Evolutionary conservation across 192 early-diverging fungal species (phyloP).

Genomic region (Chytriomyces sp.): DNA sequence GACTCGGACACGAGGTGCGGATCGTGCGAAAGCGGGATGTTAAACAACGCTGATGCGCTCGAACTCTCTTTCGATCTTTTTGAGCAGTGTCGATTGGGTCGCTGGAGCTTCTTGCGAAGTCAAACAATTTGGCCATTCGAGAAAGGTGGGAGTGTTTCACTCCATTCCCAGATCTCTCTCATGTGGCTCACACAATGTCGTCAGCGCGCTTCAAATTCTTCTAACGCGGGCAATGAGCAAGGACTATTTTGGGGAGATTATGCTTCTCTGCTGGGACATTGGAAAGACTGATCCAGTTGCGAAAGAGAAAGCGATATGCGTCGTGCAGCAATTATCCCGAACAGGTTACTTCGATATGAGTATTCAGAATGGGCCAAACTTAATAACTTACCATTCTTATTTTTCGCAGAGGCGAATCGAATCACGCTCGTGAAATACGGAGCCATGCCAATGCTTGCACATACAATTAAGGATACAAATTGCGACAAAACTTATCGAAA

Average conservation of each 20-base stretch:
- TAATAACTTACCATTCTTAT: conserved; percentile 4
- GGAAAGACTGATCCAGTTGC: conserved; percentile 42
- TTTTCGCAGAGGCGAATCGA: conserved; percentile 62
- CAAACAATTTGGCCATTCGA: conserved; percentile 31
- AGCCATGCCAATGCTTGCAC: conserved; percentile 62
- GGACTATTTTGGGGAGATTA: conserved; percentile 59
- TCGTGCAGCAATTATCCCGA: conserved; percentile 70
- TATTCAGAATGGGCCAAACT: not conserved
- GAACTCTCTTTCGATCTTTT: not conserved
- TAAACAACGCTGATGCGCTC: not conserved
- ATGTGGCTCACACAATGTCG: not conserved
- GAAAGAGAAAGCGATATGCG: conserved; percentile 63
- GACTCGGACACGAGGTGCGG: not conserved
- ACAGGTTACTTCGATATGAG: conserved; percentile 49
- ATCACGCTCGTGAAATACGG: conserved; percentile 60
- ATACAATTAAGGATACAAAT: conserved; percentile 56
- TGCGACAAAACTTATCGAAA: conserved; percentile 64
- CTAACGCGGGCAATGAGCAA: conserved; percentile 74
- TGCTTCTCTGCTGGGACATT: conserved; percentile 55
- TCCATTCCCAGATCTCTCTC: not conserved
- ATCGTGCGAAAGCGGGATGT: not conserved
- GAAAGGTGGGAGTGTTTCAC: conserved; percentile 30
- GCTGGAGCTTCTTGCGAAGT: conserved; percentile 25
- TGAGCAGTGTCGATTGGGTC: conserved; percentile 9
- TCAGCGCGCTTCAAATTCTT: conserved; percentile 74